Evolutionary conservation across 768 basidiomycete genomes (phyloP), one percentile per base, ranked within the genome.

Genomic region (Mrakia blollopis): DNA sequence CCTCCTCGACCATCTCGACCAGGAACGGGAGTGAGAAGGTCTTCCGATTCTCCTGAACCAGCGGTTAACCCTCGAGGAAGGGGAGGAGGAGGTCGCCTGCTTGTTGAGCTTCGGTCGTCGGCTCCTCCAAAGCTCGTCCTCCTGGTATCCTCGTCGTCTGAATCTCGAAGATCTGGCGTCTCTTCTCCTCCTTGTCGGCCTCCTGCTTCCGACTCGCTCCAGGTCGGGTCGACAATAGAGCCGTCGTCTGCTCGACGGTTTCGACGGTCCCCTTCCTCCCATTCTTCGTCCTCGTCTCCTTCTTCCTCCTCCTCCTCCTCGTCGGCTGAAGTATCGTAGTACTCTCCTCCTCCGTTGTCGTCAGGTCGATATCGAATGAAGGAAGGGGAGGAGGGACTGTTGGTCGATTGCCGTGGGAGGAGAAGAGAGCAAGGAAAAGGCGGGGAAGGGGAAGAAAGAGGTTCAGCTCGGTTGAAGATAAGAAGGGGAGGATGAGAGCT

Each of bases 321-420:
- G 28, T 60, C 60, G 25, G 50, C 71, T 21, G 52, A 50, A n/a
- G 73, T 74, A n/a, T 63, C 73, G 41, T 62, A 54, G 50, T 41
- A 65, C 23, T 52, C 73, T 32, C 63, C 73, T 30, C 18, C 21
- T 44, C 61, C 73, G 16, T 16, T 28, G 30, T 74, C 61, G 60
- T 63, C 70, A 1, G 70, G 63, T n/a, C 39, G 25, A 28, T 74
- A 74, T 18, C 63, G 60, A 52, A 74, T 35, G 41, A 74, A 74
- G 14, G 73, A 74, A 21, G 73, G 73, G 32, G 73, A 74, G 14
- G 73, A 74, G 5, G 73, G 73, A 4, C 73, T 74, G 44, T n/a
- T n/a, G 52, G 32, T 47, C 11, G 30, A 44, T 44, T 44, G 44
- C 10, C 44, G 44, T 44, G 14, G 44, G 44, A n/a, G n/a, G n/a